Base-by-base conservation (phyloP, 345 rosid species). In the Aquilaria sinensis region DNA sequence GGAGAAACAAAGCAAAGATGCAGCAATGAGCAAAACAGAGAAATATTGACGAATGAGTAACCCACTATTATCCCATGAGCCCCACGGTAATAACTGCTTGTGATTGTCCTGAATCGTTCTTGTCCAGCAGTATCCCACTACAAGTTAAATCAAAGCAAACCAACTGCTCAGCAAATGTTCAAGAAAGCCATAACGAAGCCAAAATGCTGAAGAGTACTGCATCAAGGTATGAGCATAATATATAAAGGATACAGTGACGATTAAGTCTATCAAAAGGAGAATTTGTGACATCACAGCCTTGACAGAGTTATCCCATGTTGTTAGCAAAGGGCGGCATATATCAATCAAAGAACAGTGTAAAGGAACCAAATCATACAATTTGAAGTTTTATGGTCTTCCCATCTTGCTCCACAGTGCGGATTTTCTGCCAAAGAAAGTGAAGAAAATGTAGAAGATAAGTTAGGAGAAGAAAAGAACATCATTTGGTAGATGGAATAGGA, bases 91-190 rank as follows among this genome's bases (percentile, higher is more conserved):
- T 89, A 92, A 76, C 98, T 92, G 72, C 98, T 92, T 47, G 98
- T 89, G 67, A 89, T 92, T 31, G 98, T 92, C 80, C 98, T 85
- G 70, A 89, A 92, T 29, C 98, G 80, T 73, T 92, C 98, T 80
- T 92, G 96, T 29, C 98, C 98, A 62, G 98, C 96, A 56, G 98
- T 92, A 75, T 92, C 98, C 98, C 98, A 92, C 98, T 92, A 84
- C 66, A 70, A 10, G 33, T 48, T 54, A 9, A 72, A 67, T 46
- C 58, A 60, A 37, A 55, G 34, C 31, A 47, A 61, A 53, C 64
- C 50, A 65, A 56, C 56, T 45, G 37, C 49, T 55, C 43, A n/a
- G 49, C 16, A 41, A 66, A 31, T 56, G 11, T 10, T 53, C 47
- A 15, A 53, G 15, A 62, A 67, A 23, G 43, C 37, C 29, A 46